Conservation (phyloP, 805 yeast species). For the Naumovozyma castellii region DNA sequence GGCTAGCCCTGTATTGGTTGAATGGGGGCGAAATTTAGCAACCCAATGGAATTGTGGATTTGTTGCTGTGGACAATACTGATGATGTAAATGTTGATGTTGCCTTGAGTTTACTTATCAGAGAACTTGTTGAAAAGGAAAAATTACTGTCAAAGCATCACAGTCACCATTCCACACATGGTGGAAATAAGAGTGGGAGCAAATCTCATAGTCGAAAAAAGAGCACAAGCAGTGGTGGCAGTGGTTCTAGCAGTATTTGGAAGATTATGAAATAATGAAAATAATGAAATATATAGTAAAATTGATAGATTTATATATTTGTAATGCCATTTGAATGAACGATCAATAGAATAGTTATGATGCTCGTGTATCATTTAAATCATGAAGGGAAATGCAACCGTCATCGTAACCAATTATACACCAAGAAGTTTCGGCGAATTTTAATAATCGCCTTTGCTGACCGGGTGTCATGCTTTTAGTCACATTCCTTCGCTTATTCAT, state of each 20-base stretch:
- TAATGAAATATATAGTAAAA: background rate
- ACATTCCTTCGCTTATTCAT: too few relatives aligned
- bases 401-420: constrained; percentile 28
- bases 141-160: constrained; percentile 7
- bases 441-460: constrained; percentile 13
- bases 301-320: background rate
- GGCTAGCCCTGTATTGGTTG: constrained; percentile 51
- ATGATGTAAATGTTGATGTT: constrained; percentile 45
- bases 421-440: constrained; percentile 13
- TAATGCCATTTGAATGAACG: background rate
- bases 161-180: background rate
- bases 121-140: constrained; percentile 45
- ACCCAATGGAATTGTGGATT: constrained; percentile 57
- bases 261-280: constrained; percentile 5
- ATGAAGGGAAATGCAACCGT: constrained; percentile 21
- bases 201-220: background rate
- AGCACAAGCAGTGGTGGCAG: constrained; percentile 1
- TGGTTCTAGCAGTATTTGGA: constrained; percentile 4
- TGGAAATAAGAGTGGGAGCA: background rate
- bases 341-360: background rate
- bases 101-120: constrained; percentile 47
- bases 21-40: constrained; percentile 50
- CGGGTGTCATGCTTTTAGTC: constrained; percentile 1
- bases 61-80: constrained; percentile 48
- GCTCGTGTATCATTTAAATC: too few relatives aligned